These are phyloP conservation scores for Rhodotorula babjevae DNA, from an alignment of 768 basidiomycete species.

Conservation along the genomic window DNA sequence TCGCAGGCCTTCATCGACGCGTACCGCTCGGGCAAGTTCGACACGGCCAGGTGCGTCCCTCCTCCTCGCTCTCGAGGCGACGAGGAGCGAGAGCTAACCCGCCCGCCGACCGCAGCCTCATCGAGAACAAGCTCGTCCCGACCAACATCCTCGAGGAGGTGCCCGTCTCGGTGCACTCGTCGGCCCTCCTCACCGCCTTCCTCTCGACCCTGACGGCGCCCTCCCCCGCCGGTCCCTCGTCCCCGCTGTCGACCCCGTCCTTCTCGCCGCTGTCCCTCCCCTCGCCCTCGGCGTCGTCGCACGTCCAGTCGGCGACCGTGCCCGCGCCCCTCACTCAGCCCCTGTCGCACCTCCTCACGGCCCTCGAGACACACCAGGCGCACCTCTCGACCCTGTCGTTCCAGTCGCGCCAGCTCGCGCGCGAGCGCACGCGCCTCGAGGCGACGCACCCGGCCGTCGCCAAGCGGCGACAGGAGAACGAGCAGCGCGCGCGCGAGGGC, in stretches of 20 bases:
- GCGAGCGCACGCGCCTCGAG: slow-evolving; percentile 39
- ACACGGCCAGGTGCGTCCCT: slow-evolving; percentile 34
- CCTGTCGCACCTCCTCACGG: slow-evolving; percentile 33
- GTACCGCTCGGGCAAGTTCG: slow-evolving; percentile 40
- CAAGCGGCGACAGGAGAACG: slow-evolving; percentile 37
- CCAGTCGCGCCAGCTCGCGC: slow-evolving; percentile 40
- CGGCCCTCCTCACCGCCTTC: slow-evolving; percentile 43
- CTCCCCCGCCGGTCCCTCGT: slow-evolving; percentile 11
- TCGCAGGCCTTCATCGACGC: slow-evolving; percentile 35
- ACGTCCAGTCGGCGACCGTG: slow-evolving; percentile 23
- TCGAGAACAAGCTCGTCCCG: slow-evolving; percentile 40
- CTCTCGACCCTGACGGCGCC: slow-evolving; percentile 39
- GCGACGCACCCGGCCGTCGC: slow-evolving; percentile 27
- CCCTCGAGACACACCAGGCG: slow-evolving; percentile 41
- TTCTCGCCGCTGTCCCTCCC: slow-evolving; percentile 37
- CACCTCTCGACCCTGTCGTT: slow-evolving; percentile 40
- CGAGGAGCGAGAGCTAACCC: neutral
- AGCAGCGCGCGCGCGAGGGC: slow-evolving; percentile 35
- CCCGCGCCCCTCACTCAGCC: slow-evolving; percentile 34
- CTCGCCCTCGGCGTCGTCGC: slow-evolving; percentile 29
- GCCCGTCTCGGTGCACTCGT: slow-evolving; percentile 42
- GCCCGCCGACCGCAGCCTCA: slow-evolving; percentile 21
- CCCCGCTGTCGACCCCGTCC: slow-evolving; percentile 16
- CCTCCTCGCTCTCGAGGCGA: too few relatives aligned
- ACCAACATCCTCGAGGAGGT: slow-evolving; percentile 40